Percentiles rank a stretch among this genome's conserved stretches.
Evolutionary conservation across 352 stramenopile genomes (phyloP).

Genomic region (Phytophthora litchii): DNA sequence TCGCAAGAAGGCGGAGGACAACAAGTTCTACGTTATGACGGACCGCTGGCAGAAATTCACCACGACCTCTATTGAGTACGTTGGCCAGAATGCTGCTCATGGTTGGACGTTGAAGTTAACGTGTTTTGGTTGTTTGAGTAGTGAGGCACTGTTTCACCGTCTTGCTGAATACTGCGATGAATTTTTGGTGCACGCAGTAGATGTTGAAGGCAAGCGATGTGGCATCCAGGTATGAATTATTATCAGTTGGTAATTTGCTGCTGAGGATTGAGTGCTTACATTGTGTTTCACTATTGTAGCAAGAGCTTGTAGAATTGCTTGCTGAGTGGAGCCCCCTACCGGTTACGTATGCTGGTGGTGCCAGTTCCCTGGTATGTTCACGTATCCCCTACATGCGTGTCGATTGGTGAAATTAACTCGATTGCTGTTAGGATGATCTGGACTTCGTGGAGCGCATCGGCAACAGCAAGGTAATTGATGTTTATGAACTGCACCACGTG

Average conservation of each 20-base stretch:
- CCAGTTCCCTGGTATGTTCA: slow-evolving; percentile 80
- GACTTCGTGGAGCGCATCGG: slow-evolving; percentile 94
- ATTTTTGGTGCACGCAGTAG: slow-evolving; percentile 98
- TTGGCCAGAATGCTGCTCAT: slow-evolving; percentile 1
- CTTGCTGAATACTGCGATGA: slow-evolving; percentile 95
- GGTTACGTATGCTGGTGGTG: slow-evolving; percentile 98
- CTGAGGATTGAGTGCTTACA: neutral
- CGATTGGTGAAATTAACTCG: neutral
- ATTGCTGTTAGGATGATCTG: slow-evolving; percentile 85
- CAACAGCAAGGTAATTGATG: slow-evolving; percentile 70
- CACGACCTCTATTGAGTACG: slow-evolving; percentile 88
- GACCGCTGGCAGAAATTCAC: slow-evolving; percentile 98
- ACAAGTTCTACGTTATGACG: slow-evolving; percentile 95
- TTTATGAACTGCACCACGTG: too few relatives aligned
- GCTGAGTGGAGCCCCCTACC: slow-evolving; percentile 92
- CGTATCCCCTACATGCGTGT: neutral
- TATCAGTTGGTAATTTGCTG: neutral
- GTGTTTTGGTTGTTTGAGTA: slow-evolving; percentile 26
- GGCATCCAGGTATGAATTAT: slow-evolving; percentile 84
- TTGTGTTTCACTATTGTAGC: slow-evolving; percentile 41
- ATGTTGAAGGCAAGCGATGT: slow-evolving; percentile 96
- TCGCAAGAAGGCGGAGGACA: slow-evolving; percentile 85
- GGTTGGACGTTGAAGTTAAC: slow-evolving; percentile 3
- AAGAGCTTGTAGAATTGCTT: slow-evolving; percentile 95
- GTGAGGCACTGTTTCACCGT: slow-evolving; percentile 84